Evolutionary conservation across 345 rosid species (phyloP), one percentile per base, ranked within the genome.

Genomic region (Melaleuca alternifolia): DNA sequence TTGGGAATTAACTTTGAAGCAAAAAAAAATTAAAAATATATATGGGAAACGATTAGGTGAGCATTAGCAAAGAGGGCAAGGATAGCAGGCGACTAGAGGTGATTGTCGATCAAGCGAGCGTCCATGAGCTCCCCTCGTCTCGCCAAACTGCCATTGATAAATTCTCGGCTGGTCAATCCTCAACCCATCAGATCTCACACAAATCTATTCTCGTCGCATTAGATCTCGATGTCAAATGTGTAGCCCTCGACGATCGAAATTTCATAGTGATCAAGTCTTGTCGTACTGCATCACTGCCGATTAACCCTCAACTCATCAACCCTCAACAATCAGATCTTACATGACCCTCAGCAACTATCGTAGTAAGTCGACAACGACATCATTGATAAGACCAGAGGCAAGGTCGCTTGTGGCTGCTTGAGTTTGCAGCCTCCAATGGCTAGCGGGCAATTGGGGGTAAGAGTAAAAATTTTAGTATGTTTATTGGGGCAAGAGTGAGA

Each of bases 151-250:
- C 46, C 46, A 16, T 0, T 1, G 6, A 46, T 65, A 44, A 16
- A 16, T 65, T 11, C 48, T 33, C 24, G 6, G 2, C 1, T 2
- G 3, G 48, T 15, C 41, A 18, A 1, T 14, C 9, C 5, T 30
- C 6, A 5, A 2, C 1, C 1, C 5, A 28, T 7, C 15, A 3
- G 44, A 30, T 62, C 76, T 62, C 5, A 11, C 15, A 21, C 1
- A 0, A 2, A 0, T 65, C 6, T 10, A 15, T 1, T 6, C 76
- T 18, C 4, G 0, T 30, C 0, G 6, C 76, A 30, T 10, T 7
- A 4, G 44, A 62, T 62, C 76, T 15, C 6, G 44, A 7, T 18
- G 21, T 62, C 33, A 10, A 6, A 28, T 28, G 76, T 7, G 15
- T 13, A 15, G 7, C 5, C 44, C 44, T 62, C 7, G 21, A 30